Base-by-base conservation (phyloP, 108 stramenopile species). In the Skeletonema menzelii region DNA sequence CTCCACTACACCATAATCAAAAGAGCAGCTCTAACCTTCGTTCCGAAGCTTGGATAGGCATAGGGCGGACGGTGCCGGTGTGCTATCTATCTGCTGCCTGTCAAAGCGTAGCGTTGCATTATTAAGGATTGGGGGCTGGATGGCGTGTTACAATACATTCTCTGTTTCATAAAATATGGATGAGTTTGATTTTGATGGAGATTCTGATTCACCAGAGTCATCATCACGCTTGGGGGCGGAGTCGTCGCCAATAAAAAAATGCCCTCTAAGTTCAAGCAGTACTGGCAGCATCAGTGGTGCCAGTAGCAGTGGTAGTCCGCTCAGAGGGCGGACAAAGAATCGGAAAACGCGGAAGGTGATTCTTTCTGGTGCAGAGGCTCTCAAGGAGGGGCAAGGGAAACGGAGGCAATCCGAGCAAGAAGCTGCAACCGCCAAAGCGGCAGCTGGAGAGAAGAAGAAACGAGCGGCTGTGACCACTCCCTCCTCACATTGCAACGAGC, bases 151-250 rank as follows among this genome's bases (percentile, higher is more conserved):
- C 24, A 53, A 46, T 46, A 42, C n/a, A 3, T 19, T 47, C 17
- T 42, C 15, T n/a, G 40, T 15, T n/a, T 3, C n/a, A 15, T 42
- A n/a, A 42, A 53, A 10, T 22, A 53, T 53, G 49, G 22, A 53
- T 22, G 49, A 53, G 49, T 53, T 53, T 53, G 49, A 53, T 53
- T 53, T 53, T 53, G 49, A 53, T 22, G 22, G 8, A 53, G 49
- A 53, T 53, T 8, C 7, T 20, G 49, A 22, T 53, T 42, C 15
- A 38, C 37, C 10, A 38, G 46, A n/a, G 46, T 32, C 31, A 32
- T 7, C 31, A 37, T 37, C 35, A 12, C 35, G 35, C 35, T 37
- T 31, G 5, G 15, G n/a, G 4, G 14, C 19, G 19, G 24, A 53
- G 49, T 53, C 22, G 5, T 53, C 49, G 7, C 49, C 49, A 53